phyloP scores from a whole-genome alignment of 129 eudicot species.

The Smallanthus sonchifolius region DNA sequence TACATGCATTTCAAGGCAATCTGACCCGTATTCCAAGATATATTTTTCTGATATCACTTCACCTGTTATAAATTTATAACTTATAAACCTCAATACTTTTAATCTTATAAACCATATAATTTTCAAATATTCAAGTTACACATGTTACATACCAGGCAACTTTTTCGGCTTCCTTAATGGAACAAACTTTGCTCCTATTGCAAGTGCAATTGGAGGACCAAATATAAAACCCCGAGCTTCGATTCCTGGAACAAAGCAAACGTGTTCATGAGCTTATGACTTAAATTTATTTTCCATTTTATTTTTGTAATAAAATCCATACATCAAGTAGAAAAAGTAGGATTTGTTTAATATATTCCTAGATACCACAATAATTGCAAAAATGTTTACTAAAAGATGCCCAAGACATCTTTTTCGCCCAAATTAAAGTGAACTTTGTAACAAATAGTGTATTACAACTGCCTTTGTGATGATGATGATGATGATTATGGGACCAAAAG shows the following conservation, averaged over 20 bases:
- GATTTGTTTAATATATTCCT: not conserved
- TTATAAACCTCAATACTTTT: not conserved
- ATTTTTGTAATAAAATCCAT: not conserved
- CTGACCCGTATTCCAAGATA: constrained; percentile 81
- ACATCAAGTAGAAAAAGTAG: not conserved
- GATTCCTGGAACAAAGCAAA: constrained; percentile 45
- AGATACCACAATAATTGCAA: constrained; percentile 16
- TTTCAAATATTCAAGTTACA: not conserved
- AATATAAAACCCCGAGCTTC: constrained; percentile 93
- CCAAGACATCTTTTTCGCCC: not conserved
- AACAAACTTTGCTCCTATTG: constrained; percentile 90
- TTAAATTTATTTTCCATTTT: not conserved
- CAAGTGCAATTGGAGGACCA: constrained; percentile 89
- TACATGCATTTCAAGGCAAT: constrained; percentile 93
- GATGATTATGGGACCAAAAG: constrained; percentile 24
- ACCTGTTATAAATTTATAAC: constrained; percentile 36
- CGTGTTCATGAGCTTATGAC: not conserved
- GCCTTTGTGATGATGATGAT: constrained; percentile 10
- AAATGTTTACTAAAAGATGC: constrained; percentile 7
- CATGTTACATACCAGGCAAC: constrained; percentile 60
- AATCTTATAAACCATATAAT: not conserved
- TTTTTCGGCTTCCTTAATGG: constrained; percentile 84
- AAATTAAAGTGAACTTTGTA: constrained; percentile 14
- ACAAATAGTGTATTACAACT: constrained; percentile 9
- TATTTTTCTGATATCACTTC: constrained; percentile 83